Conservation (phyloP, 306 rosid genomes). For the Castanospermum australe region DNA sequence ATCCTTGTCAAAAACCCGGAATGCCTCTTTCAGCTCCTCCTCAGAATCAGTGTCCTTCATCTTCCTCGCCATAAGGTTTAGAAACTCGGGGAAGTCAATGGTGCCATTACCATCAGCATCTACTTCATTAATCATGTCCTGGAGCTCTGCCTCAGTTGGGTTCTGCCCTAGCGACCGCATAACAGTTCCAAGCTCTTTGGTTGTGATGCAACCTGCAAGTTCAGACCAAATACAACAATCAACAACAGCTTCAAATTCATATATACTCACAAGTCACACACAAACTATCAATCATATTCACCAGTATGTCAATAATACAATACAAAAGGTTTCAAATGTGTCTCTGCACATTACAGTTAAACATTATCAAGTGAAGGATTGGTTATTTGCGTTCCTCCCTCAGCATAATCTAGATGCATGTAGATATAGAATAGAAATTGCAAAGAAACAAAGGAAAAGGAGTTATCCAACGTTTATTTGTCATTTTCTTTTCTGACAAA, state of each 20-base stretch:
- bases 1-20: slow-evolving; percentile 82
- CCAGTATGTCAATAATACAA: not conserved
- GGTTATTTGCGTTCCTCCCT: not conserved
- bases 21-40: slow-evolving; percentile 88
- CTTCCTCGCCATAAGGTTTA: slow-evolving; percentile 61
- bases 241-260: not conserved
- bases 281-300: not conserved
- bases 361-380: not conserved
- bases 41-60: slow-evolving; percentile 81
- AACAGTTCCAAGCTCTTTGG: slow-evolving; percentile 88
- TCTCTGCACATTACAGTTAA: not conserved
- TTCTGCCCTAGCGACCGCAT: slow-evolving; percentile 70
- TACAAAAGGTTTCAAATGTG: not conserved
- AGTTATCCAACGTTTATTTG: not conserved
- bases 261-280: not conserved
- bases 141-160: slow-evolving; percentile 67
- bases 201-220: slow-evolving; percentile 76
- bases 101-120: slow-evolving; percentile 67
- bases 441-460: not conserved
- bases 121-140: slow-evolving; percentile 63
- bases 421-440: not conserved
- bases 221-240: not conserved
- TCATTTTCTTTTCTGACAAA: not conserved
- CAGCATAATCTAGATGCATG: not conserved
- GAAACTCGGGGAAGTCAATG: slow-evolving; percentile 60